Evolutionary conservation across 768 basidiomycete genomes (phyloP), one percentile per base, ranked within the genome.

Genomic region (Calocybe gangraenosa): DNA sequence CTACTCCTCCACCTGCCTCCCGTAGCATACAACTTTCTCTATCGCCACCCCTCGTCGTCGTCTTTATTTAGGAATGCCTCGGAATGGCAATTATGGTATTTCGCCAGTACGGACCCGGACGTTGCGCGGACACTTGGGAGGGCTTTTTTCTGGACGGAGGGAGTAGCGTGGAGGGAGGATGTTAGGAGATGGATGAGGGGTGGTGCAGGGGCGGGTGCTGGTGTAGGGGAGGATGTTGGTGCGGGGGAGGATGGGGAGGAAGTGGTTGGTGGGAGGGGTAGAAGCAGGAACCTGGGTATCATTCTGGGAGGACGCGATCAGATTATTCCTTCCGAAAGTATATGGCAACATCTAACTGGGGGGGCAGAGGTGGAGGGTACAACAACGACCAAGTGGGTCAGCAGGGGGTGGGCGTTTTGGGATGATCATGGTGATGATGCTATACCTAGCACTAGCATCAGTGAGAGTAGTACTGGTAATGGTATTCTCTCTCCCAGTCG

Each of bases 61-160:
- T n/a, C n/a, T n/a, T n/a, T n/a, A n/a, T n/a, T n/a, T n/a, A n/a
- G n/a, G n/a, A n/a, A n/a, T n/a, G 59, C 62, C 40, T 55, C 44
- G 55, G 78, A 85, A 51, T 82, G 80, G 79, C 68, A 81, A 60
- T 52, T 85, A 40, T 84, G 81, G 78, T 86, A 79, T 54, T 84
- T 85, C 52, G 71, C 81, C 17, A 76, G 75, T 44, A 73, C 76
- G 9, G 84, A 86, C 50, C 64, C 79, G 8, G 82, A 84, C 53
- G 70, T 82, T 37, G 73, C 82, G 39, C 70, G 78, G 2, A 71
- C 78, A 32, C 68, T 86, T 13, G 66, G 70, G 11, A 67, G 84
- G 2, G 70, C 79, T 42, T 84, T 86, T 56, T 84, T 83, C 54
- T 85, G 84, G 84, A 57, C 68, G 22, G 78, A 85, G 57, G 79